phyloP scores from a whole-genome alignment of 2,329 filamentous ascomycete species.

The Exophiala spinifera region DNA sequence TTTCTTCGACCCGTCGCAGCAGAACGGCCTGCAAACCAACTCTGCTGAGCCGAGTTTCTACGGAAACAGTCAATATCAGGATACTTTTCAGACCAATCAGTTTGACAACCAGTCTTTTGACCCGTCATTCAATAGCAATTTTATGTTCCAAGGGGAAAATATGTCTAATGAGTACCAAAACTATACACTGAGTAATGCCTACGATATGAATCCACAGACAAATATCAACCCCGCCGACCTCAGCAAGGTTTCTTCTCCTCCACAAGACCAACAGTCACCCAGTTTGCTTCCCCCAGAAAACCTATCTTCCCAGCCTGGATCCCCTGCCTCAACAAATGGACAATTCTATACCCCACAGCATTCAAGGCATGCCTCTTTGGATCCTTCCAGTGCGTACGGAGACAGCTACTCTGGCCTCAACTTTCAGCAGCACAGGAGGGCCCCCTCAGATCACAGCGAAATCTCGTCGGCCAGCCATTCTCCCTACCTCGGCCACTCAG shows the following conservation, averaged over 20 bases:
- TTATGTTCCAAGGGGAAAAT: conserved; percentile 33
- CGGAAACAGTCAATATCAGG: conserved; percentile 30
- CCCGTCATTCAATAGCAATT: conserved; percentile 32
- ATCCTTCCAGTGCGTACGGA: conserved; percentile 56
- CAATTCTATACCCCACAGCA: conserved; percentile 54
- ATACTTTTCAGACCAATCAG: conserved; percentile 31
- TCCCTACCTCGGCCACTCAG: conserved; percentile 73
- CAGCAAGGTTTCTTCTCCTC: conserved; percentile 43
- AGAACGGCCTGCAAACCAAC: conserved; percentile 20
- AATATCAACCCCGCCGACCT: conserved; percentile 47
- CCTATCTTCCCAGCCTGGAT: conserved; percentile 49
- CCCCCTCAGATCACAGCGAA: conserved; percentile 88
- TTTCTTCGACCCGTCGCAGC: conserved; percentile 36
- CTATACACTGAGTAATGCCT: conserved; percentile 26
- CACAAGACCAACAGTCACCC: conserved; percentile 54
- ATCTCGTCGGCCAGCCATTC: conserved; percentile 82
- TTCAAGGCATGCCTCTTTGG: conserved; percentile 59
- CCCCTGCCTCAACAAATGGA: conserved; percentile 53
- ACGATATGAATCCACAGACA: conserved; percentile 37
- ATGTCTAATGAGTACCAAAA: conserved; percentile 37
- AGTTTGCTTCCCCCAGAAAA: conserved; percentile 55
- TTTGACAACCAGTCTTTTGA: conserved; percentile 32
- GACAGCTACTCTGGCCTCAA: conserved; percentile 53
- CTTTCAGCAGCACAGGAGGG: conserved; percentile 79
- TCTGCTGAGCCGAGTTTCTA: conserved; percentile 17